These are phyloP conservation scores for Rhodotorula sp. DNA, from an alignment of 1,284 basidiomycete genomes.

Conservation along the genomic window DNA sequence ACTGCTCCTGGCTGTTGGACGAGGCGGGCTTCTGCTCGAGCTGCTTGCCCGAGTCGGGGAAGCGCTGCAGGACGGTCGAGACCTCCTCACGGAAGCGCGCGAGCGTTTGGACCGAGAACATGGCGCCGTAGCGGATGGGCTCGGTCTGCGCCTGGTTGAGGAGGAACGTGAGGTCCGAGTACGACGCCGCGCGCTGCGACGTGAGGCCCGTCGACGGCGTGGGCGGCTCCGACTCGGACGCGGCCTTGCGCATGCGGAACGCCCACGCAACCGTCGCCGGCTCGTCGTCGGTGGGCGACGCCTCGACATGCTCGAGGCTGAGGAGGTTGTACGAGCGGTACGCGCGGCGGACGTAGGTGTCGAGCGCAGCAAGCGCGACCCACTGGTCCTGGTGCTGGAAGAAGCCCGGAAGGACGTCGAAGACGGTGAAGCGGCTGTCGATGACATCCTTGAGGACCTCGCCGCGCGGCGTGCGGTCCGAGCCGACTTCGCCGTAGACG, in stretches of 20 bases:
- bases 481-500: constrained; percentile 84
- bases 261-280: constrained; percentile 85
- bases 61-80: constrained; percentile 50
- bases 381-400: constrained; percentile 82
- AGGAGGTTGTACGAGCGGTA: constrained; percentile 93
- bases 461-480: constrained; percentile 69
- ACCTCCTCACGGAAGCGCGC: constrained; percentile 68
- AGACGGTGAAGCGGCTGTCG: constrained; percentile 95
- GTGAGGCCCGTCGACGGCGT: constrained; percentile 40
- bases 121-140: constrained; percentile 81
- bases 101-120: constrained; percentile 82
- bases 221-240: constrained; percentile 57
- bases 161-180: constrained; percentile 89
- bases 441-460: constrained; percentile 90
- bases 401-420: constrained; percentile 94
- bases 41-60: constrained; percentile 40
- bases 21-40: constrained; percentile 14
- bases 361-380: constrained; percentile 86
- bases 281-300: constrained; percentile 73
- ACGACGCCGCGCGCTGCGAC: constrained; percentile 62
- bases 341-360: constrained; percentile 92
- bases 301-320: constrained; percentile 90
- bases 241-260: constrained; percentile 78
- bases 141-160: constrained; percentile 77
- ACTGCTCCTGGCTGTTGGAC: constrained; percentile 31